Conservation (phyloP, 2,329 filamentous ascomycete species). For the Fusarium globosum region DNA sequence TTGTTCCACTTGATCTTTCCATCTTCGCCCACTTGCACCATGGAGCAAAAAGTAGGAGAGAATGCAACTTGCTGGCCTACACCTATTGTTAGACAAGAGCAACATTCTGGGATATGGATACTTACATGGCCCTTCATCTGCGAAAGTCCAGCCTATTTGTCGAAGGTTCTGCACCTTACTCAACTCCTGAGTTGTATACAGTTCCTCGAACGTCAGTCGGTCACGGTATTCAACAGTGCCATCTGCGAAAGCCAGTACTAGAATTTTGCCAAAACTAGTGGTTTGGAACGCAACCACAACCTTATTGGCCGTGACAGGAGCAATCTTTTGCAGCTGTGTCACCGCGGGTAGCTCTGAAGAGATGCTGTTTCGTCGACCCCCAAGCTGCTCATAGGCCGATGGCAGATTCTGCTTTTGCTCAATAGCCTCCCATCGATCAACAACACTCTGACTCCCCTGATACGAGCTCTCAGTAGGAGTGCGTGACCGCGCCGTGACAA, state of each 20-base stretch:
- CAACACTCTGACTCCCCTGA: constrained; percentile 75
- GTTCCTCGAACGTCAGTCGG: constrained; percentile 75
- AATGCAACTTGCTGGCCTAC: constrained; percentile 69
- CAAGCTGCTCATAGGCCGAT: constrained; percentile 80
- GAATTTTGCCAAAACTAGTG: constrained; percentile 75
- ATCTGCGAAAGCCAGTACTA: constrained; percentile 82
- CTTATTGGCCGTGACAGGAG: constrained; percentile 77
- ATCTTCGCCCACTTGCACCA: constrained; percentile 68
- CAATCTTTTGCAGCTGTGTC: constrained; percentile 68
- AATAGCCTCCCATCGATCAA: constrained; percentile 86
- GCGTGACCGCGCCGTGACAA: constrained; percentile 79
- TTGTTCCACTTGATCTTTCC: constrained; percentile 69
- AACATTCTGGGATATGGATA: not conserved
- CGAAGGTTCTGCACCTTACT: constrained; percentile 75
- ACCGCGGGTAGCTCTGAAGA: constrained; percentile 48
- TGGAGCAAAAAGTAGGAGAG: constrained; percentile 69
- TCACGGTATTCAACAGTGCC: constrained; percentile 85
- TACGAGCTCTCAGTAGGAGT: constrained; percentile 64
- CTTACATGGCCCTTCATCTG: constrained; percentile 73
- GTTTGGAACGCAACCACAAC: constrained; percentile 75
- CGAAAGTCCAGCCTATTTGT: constrained; percentile 82
- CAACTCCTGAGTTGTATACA: constrained; percentile 72
- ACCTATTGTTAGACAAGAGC: constrained; percentile 25
- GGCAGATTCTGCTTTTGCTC: constrained; percentile 75
- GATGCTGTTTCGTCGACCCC: constrained; percentile 67